Base-by-base conservation (phyloP, 306 rosid genomes). In the Glycine latifolia region DNA sequence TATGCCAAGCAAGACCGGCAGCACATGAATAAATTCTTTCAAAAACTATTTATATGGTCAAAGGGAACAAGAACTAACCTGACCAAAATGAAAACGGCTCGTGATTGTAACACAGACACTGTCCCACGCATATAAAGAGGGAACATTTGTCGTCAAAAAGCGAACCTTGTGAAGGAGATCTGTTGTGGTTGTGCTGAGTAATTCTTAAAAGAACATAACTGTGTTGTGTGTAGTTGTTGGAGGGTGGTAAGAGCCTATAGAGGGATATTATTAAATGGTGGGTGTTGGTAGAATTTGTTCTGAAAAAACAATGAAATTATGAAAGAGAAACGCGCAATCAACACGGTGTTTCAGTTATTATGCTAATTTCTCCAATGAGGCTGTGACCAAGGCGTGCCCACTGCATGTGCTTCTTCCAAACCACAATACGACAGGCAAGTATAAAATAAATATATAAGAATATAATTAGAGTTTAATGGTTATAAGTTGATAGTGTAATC, bases 101-200 rank as follows among this genome's bases (percentile, higher is more conserved):
- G 39, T 63, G 68, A 60, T 35, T 75, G 68, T 12, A 59, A 69
- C 44, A 8, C 48, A 68, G 49, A 55, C 72, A 54, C 31, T 41
- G 61, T 13, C 56, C 67, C 73, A 17, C 8, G 49, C 76, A 54
- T 6, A 48, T 55, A 5, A 39, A 14, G 63, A 39, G 46, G 54
- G 48, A 13, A 73, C 11, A 63, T 48, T 31, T 33, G 46, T 16
- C 65, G 75, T 61, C 0, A 68, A 78, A 69, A 17, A 16, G 31
- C 5, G 70, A 74, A 85, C 87, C 85, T 89, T 81, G 33, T 58
- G 81, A 71, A 59, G 81, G 26, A 83, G 59, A 62, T 43, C 54
- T 61, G 49, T 9, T 73, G 8, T n/a, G 55, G 15, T 7, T 47
- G 15, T 56, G 31, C 31, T 26, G 31, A 26, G 31, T 26, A 26